Conservation (phyloP, 179 eudicot genomes). For the Patellifolia procumbens region DNA sequence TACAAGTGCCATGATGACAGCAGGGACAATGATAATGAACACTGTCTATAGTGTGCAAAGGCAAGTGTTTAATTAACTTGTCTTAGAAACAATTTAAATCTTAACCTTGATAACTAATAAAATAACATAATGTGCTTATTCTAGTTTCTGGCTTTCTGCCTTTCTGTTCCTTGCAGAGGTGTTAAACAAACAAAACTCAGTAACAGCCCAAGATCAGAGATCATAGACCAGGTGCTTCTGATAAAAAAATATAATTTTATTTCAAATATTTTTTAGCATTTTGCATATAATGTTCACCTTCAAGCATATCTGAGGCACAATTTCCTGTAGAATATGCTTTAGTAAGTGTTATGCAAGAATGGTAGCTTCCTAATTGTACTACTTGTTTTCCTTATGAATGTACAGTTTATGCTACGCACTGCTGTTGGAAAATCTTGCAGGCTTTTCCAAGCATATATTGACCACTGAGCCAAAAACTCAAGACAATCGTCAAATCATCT, state of each 20-base stretch:
- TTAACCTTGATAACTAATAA: slow-evolving; percentile 9
- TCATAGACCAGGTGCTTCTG: neutral
- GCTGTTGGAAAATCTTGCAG: neutral
- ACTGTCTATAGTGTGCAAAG: slow-evolving; percentile 31
- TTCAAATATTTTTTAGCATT: neutral
- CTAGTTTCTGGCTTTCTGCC: slow-evolving; percentile 7
- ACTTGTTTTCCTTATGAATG: neutral
- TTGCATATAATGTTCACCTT: slow-evolving; percentile 20
- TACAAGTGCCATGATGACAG: slow-evolving; percentile 23
- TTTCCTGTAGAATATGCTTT: slow-evolving; percentile 5
- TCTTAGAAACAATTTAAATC: neutral
- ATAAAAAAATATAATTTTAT: slow-evolving; percentile 4
- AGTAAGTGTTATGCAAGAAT: slow-evolving; percentile 5
- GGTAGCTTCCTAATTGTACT: slow-evolving; percentile 2
- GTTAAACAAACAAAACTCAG: slow-evolving; percentile 19
- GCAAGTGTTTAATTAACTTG: slow-evolving; percentile 7
- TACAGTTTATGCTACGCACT: neutral
- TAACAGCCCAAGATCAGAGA: slow-evolving; percentile 4
- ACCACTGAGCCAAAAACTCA: neutral
- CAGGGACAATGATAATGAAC: slow-evolving; percentile 30
- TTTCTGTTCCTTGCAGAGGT: slow-evolving; percentile 23
- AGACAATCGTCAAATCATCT: neutral
- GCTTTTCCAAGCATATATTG: neutral
- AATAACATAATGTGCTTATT: slow-evolving; percentile 14
- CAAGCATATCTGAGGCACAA: slow-evolving; percentile 12